Evolutionary conservation across 345 rosid genomes (phyloP).

Genomic region (Toxicodendron radicans): DNA sequence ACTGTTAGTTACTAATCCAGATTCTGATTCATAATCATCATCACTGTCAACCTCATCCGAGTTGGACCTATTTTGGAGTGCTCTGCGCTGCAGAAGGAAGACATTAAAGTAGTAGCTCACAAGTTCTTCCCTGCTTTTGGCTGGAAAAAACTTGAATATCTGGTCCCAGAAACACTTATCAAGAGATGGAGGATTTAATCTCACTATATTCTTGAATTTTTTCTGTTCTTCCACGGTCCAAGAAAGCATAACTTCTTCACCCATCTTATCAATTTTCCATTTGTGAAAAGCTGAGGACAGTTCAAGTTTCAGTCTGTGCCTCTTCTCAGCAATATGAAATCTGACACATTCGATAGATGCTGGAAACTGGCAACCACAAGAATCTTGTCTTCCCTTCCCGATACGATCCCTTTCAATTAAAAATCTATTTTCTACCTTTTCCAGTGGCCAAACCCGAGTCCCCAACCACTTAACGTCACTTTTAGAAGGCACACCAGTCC

Average conservation of each 20-base stretch:
- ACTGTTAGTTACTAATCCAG: constrained; percentile 25
- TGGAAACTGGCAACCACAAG: constrained; percentile 67
- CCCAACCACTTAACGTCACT: constrained; percentile 82
- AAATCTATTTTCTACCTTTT: constrained; percentile 27
- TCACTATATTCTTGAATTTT: constrained; percentile 48
- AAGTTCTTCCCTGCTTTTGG: constrained; percentile 54
- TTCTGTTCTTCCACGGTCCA: constrained; percentile 63
- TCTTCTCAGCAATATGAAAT: constrained; percentile 62
- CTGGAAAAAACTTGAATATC: constrained; percentile 40
- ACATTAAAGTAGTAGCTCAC: constrained; percentile 82
- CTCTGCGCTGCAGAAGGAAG: constrained; percentile 68
- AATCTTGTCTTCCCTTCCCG: constrained; percentile 81
- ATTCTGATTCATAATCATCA: constrained; percentile 52
- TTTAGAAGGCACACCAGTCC: constrained; percentile 53
- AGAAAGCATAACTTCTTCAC: constrained; percentile 54
- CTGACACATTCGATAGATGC: constrained; percentile 72
- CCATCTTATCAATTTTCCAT: constrained; percentile 72
- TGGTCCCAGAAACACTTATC: constrained; percentile 49
- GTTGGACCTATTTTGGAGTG: constrained; percentile 60
- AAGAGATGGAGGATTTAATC: constrained; percentile 35
- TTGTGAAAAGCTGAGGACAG: constrained; percentile 60
- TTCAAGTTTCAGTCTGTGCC: constrained; percentile 55
- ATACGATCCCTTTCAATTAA: constrained; percentile 83
- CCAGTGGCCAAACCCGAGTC: constrained; percentile 67
- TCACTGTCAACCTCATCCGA: constrained; percentile 60